A percentile compares a stretch with the other conserved stretches of the same genome.
These are phyloP conservation scores for Epichloe sibirici DNA, from an alignment of 2,329 filamentous ascomycete species.

Conservation along the genomic window DNA sequence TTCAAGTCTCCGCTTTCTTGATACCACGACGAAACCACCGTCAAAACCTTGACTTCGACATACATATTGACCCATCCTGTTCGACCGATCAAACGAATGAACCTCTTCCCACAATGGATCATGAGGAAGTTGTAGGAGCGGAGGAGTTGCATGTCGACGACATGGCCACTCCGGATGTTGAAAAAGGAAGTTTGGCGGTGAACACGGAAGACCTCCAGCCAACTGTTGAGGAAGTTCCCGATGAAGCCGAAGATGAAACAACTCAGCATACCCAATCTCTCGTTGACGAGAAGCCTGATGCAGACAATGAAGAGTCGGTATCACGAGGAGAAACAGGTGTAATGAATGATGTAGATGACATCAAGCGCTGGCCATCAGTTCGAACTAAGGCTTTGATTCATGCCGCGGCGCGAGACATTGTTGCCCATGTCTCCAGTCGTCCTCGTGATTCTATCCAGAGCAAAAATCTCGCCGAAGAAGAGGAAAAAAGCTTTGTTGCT, in stretches of 20 bases:
- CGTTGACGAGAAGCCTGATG: background rate
- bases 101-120: conserved; percentile 3
- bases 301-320: background rate
- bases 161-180: background rate
- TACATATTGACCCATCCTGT: conserved; percentile 35
- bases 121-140: conserved; percentile 1
- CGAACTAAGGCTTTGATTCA: conserved; percentile 42
- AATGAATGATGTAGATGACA: conserved; percentile 9
- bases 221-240: background rate
- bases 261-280: background rate
- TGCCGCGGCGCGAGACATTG: conserved; percentile 37
- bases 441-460: conserved; percentile 15
- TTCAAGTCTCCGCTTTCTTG: background rate
- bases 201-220: conserved; percentile 1
- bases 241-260: conserved; percentile 1
- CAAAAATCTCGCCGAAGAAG: conserved; percentile 5
- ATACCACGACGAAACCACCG: conserved; percentile 17
- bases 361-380: conserved; percentile 26
- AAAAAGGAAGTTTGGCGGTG: background rate
- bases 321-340: conserved; percentile 12
- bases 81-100: conserved; percentile 18
- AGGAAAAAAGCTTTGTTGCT: conserved; percentile 14
- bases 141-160: background rate
- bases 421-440: conserved; percentile 24
- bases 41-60: conserved; percentile 32